A percentile compares a stretch with the other conserved stretches of the same genome.
Evolutionary conservation across 1,139 yeast species (phyloP).

Genomic region (Saccharomyces hybrid): DNA sequence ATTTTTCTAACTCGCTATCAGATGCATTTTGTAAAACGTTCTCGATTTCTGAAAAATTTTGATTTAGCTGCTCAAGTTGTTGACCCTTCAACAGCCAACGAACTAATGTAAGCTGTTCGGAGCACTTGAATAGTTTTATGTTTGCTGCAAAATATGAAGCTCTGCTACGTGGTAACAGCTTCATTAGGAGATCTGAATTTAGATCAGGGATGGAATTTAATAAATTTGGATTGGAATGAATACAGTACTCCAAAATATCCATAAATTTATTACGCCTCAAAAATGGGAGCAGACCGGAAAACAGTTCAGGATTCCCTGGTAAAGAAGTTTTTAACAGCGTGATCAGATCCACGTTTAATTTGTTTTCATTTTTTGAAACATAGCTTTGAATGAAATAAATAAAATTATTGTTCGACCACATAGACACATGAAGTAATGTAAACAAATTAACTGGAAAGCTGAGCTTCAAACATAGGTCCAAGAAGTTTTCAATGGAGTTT

Average conservation of each 20-base stretch:
- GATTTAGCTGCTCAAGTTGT: neutral
- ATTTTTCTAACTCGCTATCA: neutral
- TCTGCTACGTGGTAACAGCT: neutral
- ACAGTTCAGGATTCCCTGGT: neutral
- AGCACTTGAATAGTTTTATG: neutral
- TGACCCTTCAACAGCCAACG: neutral
- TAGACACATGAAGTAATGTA: neutral
- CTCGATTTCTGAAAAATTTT: neutral
- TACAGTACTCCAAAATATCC: neutral
- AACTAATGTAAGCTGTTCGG: neutral
- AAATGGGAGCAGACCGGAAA: neutral
- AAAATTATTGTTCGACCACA: neutral
- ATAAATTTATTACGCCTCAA: neutral
- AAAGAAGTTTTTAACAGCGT: neutral
- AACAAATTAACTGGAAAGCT: constrained; percentile 1
- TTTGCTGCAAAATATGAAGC: neutral
- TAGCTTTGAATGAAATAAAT: neutral
- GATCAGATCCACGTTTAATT: neutral
- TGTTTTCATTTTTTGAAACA: neutral
- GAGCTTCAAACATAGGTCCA: constrained; percentile 4
- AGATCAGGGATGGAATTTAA: neutral
- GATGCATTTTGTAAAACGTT: neutral
- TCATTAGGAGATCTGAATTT: neutral
- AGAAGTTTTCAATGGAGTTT: constrained; percentile 4
- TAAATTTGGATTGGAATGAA: neutral